phyloP scores from a whole-genome alignment of 2,329 filamentous ascomycete genomes.

The Paraconiothyrium sp. region DNA sequence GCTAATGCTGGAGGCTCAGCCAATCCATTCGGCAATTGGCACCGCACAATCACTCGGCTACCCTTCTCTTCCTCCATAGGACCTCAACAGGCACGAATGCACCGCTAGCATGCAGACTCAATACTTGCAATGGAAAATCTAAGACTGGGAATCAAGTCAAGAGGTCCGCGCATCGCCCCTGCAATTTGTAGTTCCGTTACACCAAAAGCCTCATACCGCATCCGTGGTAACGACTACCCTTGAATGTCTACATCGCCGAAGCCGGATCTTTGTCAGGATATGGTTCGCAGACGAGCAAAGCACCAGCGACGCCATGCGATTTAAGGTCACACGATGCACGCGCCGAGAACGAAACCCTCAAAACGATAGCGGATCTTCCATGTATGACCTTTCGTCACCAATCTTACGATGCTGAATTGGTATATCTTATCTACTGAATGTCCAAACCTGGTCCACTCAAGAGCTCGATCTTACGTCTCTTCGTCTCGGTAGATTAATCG shows the following conservation, averaged over 20 bases:
- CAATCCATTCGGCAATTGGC: conserved; percentile 26
- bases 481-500: conserved; percentile 47
- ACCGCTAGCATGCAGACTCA: neutral
- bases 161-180: conserved; percentile 11
- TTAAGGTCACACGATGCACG: conserved; percentile 16
- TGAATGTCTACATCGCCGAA: conserved; percentile 14
- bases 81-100: conserved; percentile 8
- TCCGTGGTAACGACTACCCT: conserved; percentile 12
- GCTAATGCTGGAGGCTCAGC: conserved; percentile 26
- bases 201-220: conserved; percentile 34
- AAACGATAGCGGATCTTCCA: neutral
- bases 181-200: conserved; percentile 25
- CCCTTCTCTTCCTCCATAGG: conserved; percentile 20
- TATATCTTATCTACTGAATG: neutral
- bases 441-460: neutral
- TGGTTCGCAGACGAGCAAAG: neutral
- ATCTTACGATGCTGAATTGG: neutral
- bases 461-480: neutral
- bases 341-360: neutral
- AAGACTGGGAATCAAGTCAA: neutral
- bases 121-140: neutral
- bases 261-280: neutral
- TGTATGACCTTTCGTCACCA: neutral
- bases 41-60: conserved; percentile 19
- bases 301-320: conserved; percentile 12